Evolutionary conservation across 2,329 filamentous ascomycete genomes (phyloP).

Genomic region (Cladosporium halotolerans): DNA sequence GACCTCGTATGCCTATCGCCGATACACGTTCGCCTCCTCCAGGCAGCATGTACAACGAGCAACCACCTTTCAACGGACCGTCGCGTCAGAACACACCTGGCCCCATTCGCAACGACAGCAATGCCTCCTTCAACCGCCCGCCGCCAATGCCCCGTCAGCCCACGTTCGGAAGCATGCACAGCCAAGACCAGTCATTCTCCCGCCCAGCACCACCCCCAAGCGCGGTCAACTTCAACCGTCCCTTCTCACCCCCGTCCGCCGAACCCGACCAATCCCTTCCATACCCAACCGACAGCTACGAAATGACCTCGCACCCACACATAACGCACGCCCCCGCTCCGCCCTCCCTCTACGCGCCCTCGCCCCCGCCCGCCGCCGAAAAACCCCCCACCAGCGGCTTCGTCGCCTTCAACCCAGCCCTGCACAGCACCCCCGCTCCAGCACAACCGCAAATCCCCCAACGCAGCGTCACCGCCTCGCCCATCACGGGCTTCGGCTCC

Average conservation of each 20-base stretch:
- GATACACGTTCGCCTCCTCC: neutral
- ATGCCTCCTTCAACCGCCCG: conserved; percentile 16
- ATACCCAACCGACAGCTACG: conserved; percentile 23
- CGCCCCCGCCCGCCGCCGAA: conserved; percentile 9
- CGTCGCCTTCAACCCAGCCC: conserved; percentile 28
- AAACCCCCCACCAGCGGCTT: conserved; percentile 17
- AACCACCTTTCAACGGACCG: conserved; percentile 3
- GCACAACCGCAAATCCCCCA: conserved; percentile 13
- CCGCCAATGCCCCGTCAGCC: conserved; percentile 2
- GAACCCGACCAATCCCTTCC: conserved; percentile 11
- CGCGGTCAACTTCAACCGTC: conserved; percentile 14
- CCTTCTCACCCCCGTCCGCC: conserved; percentile 15
- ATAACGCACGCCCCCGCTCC: conserved; percentile 12
- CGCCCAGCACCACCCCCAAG: conserved; percentile 11
- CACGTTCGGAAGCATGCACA: conserved; percentile 20
- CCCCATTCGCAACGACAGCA: conserved; percentile 18
- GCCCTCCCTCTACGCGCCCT: conserved; percentile 10
- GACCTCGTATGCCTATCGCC: neutral
- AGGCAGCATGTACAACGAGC: neutral
- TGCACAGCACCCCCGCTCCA: conserved; percentile 13
- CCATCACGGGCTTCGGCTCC: neutral
- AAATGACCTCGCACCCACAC: conserved; percentile 23
- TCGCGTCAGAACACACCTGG: conserved; percentile 22
- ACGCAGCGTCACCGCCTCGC: conserved; percentile 17
- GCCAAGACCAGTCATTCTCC: conserved; percentile 21